Percentiles rank a stretch among this genome's conserved stretches.
phyloP scores from a whole-genome alignment of 192 early-diverging fungal species.

The Backusella circina region DNA sequence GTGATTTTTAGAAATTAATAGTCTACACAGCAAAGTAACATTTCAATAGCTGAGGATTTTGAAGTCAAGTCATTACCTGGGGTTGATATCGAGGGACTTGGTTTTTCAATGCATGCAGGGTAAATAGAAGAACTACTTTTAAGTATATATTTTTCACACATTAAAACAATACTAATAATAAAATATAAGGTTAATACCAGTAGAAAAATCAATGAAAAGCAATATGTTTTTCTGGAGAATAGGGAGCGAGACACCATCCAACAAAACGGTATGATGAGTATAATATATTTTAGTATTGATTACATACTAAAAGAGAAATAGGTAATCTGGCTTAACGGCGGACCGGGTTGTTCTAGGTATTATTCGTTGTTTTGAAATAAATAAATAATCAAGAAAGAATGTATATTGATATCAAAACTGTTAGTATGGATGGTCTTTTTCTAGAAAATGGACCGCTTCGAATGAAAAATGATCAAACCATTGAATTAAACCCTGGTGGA shows the following conservation, averaged over 20 bases:
- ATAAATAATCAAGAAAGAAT: background rate
- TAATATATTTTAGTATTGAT: background rate
- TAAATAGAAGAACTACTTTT: conserved; percentile 12
- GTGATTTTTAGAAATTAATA: background rate
- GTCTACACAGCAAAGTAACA: background rate
- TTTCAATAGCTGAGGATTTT: conserved; percentile 36
- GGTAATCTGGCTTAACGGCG: conserved; percentile 67
- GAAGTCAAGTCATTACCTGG: conserved; percentile 36
- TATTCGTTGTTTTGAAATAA: background rate
- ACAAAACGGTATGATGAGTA: background rate
- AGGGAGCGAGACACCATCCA: conserved; percentile 15
- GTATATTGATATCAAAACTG: background rate
- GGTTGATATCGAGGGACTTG: conserved; percentile 13
- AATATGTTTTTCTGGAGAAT: conserved; percentile 56
- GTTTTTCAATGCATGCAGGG: conserved; percentile 46
- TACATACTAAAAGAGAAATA: conserved; percentile 14
- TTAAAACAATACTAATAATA: background rate
- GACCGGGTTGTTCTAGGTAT: conserved; percentile 34
- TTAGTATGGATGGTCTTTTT: conserved; percentile 64
- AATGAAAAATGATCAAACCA: conserved; percentile 36
- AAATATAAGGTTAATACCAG: conserved; percentile 32
- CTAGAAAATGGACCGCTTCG: conserved; percentile 57
- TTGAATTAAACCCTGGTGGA: conserved; percentile 41
- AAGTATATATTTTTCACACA: background rate
- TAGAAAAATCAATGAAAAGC: conserved; percentile 30